Conservation (phyloP, 2,329 filamentous ascomycete species). For the Massarina eburnea region DNA sequence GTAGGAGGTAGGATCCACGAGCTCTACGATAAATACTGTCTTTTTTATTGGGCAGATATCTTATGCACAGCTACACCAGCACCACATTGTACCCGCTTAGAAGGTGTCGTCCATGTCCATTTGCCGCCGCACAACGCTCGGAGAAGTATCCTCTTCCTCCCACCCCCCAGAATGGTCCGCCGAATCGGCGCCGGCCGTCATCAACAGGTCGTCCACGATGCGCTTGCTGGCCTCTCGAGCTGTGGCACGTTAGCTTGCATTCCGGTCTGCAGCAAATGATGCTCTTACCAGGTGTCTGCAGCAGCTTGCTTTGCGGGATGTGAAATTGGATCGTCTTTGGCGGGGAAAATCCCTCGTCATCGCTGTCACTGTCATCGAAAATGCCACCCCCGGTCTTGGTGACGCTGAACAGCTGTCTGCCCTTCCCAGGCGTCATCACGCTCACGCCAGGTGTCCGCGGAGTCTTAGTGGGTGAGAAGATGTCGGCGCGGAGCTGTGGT, state of each 20-base stretch:
- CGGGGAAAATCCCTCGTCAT: constrained; percentile 70
- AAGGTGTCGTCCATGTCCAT: constrained; percentile 53
- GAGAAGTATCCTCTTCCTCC: constrained; percentile 46
- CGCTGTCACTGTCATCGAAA: constrained; percentile 76
- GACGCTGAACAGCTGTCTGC: constrained; percentile 51
- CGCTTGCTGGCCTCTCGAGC: constrained; percentile 78
- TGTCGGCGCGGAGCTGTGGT: constrained; percentile 80
- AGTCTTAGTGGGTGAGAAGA: constrained; percentile 75
- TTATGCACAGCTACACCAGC: background rate
- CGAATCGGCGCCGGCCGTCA: constrained; percentile 68
- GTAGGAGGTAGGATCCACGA: no score
- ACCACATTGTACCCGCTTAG: constrained; percentile 16
- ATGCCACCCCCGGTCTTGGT: constrained; percentile 38
- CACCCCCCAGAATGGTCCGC: constrained; percentile 50
- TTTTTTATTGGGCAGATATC: no score
- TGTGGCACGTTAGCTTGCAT: constrained; percentile 35
- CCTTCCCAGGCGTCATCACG: constrained; percentile 69
- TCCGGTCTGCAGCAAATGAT: background rate
- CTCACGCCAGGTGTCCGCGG: constrained; percentile 77
- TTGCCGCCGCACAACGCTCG: constrained; percentile 50
- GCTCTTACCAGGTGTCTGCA: constrained; percentile 76
- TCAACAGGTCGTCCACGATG: constrained; percentile 78
- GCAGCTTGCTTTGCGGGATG: constrained; percentile 71
- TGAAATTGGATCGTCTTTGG: constrained; percentile 93
- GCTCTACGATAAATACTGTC: no score